Conservation (phyloP, 2,329 filamentous ascomycete genomes). For the Exserohilum turcica region DNA sequence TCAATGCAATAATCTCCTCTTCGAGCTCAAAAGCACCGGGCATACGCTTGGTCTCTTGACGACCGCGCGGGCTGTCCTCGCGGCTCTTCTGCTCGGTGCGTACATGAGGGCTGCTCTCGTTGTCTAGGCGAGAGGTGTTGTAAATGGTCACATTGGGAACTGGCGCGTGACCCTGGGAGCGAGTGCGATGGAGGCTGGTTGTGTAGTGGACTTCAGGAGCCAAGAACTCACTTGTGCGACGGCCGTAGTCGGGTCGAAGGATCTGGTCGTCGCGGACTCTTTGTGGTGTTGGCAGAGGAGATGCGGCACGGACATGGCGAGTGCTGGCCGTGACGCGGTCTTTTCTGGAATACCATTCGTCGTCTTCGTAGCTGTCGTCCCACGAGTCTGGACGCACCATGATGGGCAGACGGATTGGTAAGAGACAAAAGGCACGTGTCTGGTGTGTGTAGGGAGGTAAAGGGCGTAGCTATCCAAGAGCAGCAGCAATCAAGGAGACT, state of each 20-base stretch:
- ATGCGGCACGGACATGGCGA: constrained; percentile 37
- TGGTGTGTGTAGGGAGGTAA: not conserved
- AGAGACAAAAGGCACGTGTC: not conserved
- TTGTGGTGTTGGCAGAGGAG: constrained; percentile 21
- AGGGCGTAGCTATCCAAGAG: not conserved
- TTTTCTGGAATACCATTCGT: constrained; percentile 37
- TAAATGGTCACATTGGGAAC: constrained; percentile 55
- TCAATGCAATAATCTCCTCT: constrained; percentile 43
- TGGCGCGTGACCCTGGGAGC: constrained; percentile 51
- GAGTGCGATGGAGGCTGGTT: constrained; percentile 50
- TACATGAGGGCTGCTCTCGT: constrained; percentile 42
- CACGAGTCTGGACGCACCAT: constrained; percentile 37
- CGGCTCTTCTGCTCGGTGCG: constrained; percentile 38
- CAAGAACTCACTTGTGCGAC: constrained; percentile 39
- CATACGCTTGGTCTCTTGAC: constrained; percentile 29
- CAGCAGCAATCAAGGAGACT: constrained; percentile 18
- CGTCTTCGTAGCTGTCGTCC: constrained; percentile 38
- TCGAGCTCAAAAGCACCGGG: constrained; percentile 43
- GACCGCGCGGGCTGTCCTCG: constrained; percentile 36
- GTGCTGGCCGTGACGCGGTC: constrained; percentile 30
- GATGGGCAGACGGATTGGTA: not conserved
- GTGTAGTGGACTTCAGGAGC: constrained; percentile 35
- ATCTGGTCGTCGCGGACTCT: constrained; percentile 23
- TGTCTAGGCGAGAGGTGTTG: constrained; percentile 51
- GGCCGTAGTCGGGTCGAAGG: constrained; percentile 26